phyloP scores from a whole-genome alignment of 2,329 filamentous ascomycete genomes.

The Pyricularia grisea region DNA sequence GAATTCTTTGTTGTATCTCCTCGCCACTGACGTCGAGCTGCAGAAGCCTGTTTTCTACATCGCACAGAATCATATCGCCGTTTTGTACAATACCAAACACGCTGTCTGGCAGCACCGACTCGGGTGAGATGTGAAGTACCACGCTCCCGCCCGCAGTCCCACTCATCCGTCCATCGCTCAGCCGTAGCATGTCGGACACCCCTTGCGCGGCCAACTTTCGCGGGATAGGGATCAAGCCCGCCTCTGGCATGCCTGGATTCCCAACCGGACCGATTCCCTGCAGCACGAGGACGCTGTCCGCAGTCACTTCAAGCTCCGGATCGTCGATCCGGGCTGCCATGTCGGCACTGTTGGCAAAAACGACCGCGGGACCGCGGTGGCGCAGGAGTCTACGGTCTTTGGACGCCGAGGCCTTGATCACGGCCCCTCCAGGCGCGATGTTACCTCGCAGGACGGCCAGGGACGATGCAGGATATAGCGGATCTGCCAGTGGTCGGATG shows the following conservation, averaged over 20 bases:
- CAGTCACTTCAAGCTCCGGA: slow-evolving; percentile 50
- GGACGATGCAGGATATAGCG: slow-evolving; percentile 67
- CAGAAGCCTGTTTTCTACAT: slow-evolving; percentile 57
- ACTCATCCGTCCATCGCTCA: slow-evolving; percentile 81
- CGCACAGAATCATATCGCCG: slow-evolving; percentile 72
- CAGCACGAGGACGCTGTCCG: slow-evolving; percentile 62
- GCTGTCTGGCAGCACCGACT: slow-evolving; percentile 66
- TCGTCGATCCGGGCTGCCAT: slow-evolving; percentile 54
- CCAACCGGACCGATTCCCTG: slow-evolving; percentile 85
- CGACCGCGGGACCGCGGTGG: slow-evolving; percentile 41
- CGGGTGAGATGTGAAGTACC: slow-evolving; percentile 77
- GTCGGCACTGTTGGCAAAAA: slow-evolving; percentile 69
- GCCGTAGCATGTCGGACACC: slow-evolving; percentile 68
- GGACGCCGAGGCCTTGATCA: slow-evolving; percentile 80
- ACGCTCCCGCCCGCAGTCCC: slow-evolving; percentile 87
- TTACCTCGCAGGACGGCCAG: slow-evolving; percentile 79
- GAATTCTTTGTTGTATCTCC: slow-evolving; percentile 55
- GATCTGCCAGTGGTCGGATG: slow-evolving; percentile 56
- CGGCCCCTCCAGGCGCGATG: slow-evolving; percentile 71
- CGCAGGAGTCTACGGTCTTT: slow-evolving; percentile 57
- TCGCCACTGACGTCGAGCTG: slow-evolving; percentile 53
- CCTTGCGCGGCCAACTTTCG: slow-evolving; percentile 70
- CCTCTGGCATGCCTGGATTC: slow-evolving; percentile 89
- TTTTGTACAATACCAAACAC: slow-evolving; percentile 68
- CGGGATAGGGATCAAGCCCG: slow-evolving; percentile 53